These are phyloP conservation scores for Mortierella antarctica DNA, from an alignment of 192 early-diverging fungal species.

Conservation along the genomic window DNA sequence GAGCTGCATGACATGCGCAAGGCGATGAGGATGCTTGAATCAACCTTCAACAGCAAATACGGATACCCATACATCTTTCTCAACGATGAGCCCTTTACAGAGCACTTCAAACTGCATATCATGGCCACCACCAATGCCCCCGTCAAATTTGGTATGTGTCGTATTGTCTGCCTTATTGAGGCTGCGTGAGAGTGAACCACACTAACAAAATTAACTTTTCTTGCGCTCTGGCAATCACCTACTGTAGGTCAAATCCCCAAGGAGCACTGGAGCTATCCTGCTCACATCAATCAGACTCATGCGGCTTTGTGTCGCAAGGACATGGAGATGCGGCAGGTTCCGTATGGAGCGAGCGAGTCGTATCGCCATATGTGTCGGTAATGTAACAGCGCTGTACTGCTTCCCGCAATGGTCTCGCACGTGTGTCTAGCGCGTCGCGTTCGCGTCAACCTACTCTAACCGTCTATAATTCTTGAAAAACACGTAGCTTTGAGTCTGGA, in stretches of 20 bases:
- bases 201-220: neutral
- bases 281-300: conserved; percentile 73
- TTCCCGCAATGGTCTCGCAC: conserved; percentile 22
- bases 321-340: conserved; percentile 70
- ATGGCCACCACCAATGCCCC: conserved; percentile 33
- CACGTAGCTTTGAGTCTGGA: conserved; percentile 69
- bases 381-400: conserved; percentile 40
- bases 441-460: neutral
- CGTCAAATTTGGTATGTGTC: conserved; percentile 30
- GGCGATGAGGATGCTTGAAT: conserved; percentile 77
- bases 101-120: conserved; percentile 73
- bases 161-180: no score
- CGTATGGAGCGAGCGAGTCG: conserved; percentile 78
- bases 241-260: conserved; percentile 69
- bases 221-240: neutral
- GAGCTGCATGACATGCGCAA: conserved; percentile 73
- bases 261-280: conserved; percentile 82
- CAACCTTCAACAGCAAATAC: conserved; percentile 77
- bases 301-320: conserved; percentile 65
- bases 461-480: neutral
- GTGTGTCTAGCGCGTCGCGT: neutral
- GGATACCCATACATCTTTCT: conserved; percentile 88
- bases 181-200: no score
- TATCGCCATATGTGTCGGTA: conserved; percentile 94
- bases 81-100: conserved; percentile 80